Conservation (phyloP, 164 flowering plant genomes). For the Vitis rupestris region DNA sequence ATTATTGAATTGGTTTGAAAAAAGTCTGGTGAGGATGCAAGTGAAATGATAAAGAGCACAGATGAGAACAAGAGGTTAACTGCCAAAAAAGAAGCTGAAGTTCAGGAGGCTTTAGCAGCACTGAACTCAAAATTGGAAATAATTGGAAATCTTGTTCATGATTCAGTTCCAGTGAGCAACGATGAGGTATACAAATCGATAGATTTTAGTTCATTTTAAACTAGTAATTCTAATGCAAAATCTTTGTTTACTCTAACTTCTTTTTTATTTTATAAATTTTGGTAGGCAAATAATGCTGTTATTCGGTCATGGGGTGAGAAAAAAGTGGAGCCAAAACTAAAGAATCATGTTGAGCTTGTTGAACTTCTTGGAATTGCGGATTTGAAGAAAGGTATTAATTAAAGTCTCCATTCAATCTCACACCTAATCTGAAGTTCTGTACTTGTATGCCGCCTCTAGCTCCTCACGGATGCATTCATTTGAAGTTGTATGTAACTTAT, state of each 20-base stretch:
- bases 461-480: background rate
- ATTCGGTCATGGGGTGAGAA: conserved; percentile 79
- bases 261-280: conserved; percentile 3
- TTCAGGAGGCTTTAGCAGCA: conserved; percentile 48
- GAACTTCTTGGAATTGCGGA: conserved; percentile 96
- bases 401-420: background rate
- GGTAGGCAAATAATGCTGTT: conserved; percentile 72
- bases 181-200: conserved; percentile 59
- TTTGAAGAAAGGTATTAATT: conserved; percentile 58
- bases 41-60: conserved; percentile 50
- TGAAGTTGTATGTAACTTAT: background rate
- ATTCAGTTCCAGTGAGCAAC: conserved; percentile 74
- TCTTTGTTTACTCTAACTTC: background rate
- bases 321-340: conserved; percentile 53
- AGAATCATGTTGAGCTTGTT: conserved; percentile 95
- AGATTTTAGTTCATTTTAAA: background rate
- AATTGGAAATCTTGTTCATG: conserved; percentile 92
- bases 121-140: conserved; percentile 49
- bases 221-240: background rate
- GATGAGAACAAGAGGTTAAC: conserved; percentile 63
- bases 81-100: conserved; percentile 71
- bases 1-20: background rate
- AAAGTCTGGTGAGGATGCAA: conserved; percentile 69
- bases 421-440: background rate
- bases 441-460: background rate